Evolutionary conservation across 2,329 filamentous ascomycete species (phyloP).

Genomic region (Cytospora paraplurivora): DNA sequence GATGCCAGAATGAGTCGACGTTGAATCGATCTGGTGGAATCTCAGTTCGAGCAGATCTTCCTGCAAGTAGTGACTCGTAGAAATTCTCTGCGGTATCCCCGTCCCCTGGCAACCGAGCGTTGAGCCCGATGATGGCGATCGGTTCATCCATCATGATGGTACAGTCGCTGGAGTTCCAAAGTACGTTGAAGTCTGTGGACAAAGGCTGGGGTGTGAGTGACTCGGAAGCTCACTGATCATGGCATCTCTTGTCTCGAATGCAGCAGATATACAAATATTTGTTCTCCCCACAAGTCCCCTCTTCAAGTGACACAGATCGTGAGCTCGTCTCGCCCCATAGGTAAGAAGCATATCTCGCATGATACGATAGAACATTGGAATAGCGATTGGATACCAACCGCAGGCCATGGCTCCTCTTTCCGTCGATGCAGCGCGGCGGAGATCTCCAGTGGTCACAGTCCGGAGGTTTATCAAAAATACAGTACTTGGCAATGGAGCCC

Average conservation of each 20-base stretch:
- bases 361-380: background rate
- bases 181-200: slow-evolving; percentile 17
- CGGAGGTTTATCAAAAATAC: background rate
- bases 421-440: background rate
- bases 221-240: background rate
- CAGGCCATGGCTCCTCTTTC: background rate
- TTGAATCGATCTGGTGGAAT: slow-evolving; percentile 37
- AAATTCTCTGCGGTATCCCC: slow-evolving; percentile 34
- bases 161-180: slow-evolving; percentile 7
- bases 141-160: slow-evolving; percentile 22
- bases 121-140: slow-evolving; percentile 27
- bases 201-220: background rate
- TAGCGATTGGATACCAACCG: background rate
- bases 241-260: background rate
- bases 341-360: background rate
- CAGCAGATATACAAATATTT: background rate
- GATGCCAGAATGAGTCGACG: slow-evolving; percentile 37
- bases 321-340: background rate
- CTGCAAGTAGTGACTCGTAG: slow-evolving; percentile 35
- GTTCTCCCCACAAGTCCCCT: background rate
- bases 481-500: background rate
- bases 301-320: background rate
- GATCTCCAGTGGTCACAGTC: background rate
- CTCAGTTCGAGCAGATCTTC: slow-evolving; percentile 34
- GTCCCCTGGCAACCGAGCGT: slow-evolving; percentile 35